Evolutionary conservation across 1,139 yeast genomes (phyloP), one percentile per base, ranked within the genome.

Genomic region (Nematodospora anomalae): DNA sequence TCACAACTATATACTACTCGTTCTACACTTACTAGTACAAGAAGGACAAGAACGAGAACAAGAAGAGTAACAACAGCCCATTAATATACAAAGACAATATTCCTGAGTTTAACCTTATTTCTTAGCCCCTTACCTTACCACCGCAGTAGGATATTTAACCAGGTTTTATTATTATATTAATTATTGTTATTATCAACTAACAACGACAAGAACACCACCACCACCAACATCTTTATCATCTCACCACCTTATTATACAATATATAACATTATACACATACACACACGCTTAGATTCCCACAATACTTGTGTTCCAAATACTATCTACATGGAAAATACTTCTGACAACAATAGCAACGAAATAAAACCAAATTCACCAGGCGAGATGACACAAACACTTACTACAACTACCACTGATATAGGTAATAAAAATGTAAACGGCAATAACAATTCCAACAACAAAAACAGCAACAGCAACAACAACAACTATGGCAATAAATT

Each of bases 401-500:
- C 15, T 25, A 11, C 28, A 10, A 25, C 12, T n/a, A 25, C 28
- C 12, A 11, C 28, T 8, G 6, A n/a, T n/a, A 11, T n/a, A 23
- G 10, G 13, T 5, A 23, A 6, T 23, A 6, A 23, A 5, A 23
- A 6, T 16, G 12, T 11, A 5, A 10, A 13, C 26, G 16, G 12
- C 21, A 26, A 3, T 6, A 7, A 11, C 30, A 28, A 16, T 12
- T 6, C 7, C 29, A 13, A 15, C 31, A 21, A 18, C 18, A 21
- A 15, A 24, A 23, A 11, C 3, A 20, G 16, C 10, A 12, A 18
- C 9, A n/a, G 4, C 16, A 20, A 4, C 11, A 21, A 7, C 28
- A 24, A 10, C 12, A 25, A 8, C 27, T 22, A 6, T 32, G 25
- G 24, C 32, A 23, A 33, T 23, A 27, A 13, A 14, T 21, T 21